Conservation (phyloP, 352 stramenopile species). For the Phytophthora pistaciae region DNA sequence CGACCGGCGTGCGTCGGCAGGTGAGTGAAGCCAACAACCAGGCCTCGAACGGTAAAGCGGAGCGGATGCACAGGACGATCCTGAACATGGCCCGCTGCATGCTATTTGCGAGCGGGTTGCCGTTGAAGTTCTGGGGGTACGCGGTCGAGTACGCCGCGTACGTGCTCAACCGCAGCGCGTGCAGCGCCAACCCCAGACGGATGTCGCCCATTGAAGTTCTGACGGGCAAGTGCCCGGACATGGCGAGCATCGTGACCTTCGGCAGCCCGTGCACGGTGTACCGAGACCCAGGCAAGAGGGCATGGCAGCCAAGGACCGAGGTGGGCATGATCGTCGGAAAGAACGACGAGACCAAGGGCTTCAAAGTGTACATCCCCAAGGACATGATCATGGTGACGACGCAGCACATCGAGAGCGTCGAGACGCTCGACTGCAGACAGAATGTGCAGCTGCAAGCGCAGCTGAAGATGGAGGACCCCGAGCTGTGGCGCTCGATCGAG, state of each 20-base stretch:
- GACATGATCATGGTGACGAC: neutral
- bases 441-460: neutral
- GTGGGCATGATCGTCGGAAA: neutral
- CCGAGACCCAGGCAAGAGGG: neutral
- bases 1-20: no score
- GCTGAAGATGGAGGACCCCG: neutral
- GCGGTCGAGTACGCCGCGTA: constrained; percentile 37
- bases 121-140: constrained; percentile 33
- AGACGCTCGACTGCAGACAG: neutral
- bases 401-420: neutral
- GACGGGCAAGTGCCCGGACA: neutral
- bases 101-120: constrained; percentile 30
- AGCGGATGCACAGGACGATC: neutral
- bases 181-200: constrained; percentile 11
- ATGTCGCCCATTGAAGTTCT: constrained; percentile 12
- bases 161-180: constrained; percentile 34
- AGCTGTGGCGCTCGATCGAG: neutral
- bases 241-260: constrained; percentile 19
- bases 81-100: constrained; percentile 19
- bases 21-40: no score
- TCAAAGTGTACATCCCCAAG: neutral
- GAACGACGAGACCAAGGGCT: neutral
- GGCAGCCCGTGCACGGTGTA: constrained; percentile 15
- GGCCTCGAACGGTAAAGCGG: constrained; percentile 32
- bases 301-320: neutral